Conservation (phyloP, 768 basidiomycete species). For the Amanita fuliginea region DNA sequence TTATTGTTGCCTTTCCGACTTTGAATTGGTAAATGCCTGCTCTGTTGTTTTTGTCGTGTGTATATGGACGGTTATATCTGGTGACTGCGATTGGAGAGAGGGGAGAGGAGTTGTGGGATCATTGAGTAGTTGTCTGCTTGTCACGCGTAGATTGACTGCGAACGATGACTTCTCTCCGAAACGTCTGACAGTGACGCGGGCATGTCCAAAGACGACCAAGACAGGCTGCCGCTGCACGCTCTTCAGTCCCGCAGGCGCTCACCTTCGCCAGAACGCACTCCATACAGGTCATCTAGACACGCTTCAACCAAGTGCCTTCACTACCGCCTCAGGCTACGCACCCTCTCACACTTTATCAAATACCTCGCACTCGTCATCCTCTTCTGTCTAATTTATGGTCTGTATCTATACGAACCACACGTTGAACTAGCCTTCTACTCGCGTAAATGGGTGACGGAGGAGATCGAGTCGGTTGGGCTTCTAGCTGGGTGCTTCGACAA, state of each 20-base stretch:
- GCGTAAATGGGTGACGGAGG: conserved; percentile 60
- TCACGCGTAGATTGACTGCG: not conserved
- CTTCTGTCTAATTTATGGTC: conserved; percentile 31
- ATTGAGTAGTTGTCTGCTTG: not conserved
- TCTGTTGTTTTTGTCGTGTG: not conserved
- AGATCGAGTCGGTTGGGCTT: conserved; percentile 55
- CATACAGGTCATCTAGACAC: not conserved
- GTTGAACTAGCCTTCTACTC: conserved; percentile 76
- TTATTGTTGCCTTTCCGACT: not conserved
- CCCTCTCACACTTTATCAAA: conserved; percentile 29
- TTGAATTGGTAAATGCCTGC: not conserved
- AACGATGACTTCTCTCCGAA: not conserved
- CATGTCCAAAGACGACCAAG: conserved; percentile 1
- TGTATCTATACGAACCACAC: conserved; percentile 71
- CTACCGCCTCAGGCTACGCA: conserved; percentile 15
- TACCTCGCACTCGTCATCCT: conserved; percentile 26
- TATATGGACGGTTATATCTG: not conserved
- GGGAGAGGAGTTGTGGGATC: not conserved
- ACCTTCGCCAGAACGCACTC: not conserved
- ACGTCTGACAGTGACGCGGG: not conserved
- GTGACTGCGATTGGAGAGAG: not conserved
- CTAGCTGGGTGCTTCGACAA: conserved; percentile 70
- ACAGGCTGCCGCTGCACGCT: conserved; percentile 3
- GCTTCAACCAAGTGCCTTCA: not conserved
- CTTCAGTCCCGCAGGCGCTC: not conserved